Evolutionary conservation across 192 early-diverging fungal genomes (phyloP), one percentile per base, ranked within the genome.

Genomic region (Backusella tarrabulga): DNA sequence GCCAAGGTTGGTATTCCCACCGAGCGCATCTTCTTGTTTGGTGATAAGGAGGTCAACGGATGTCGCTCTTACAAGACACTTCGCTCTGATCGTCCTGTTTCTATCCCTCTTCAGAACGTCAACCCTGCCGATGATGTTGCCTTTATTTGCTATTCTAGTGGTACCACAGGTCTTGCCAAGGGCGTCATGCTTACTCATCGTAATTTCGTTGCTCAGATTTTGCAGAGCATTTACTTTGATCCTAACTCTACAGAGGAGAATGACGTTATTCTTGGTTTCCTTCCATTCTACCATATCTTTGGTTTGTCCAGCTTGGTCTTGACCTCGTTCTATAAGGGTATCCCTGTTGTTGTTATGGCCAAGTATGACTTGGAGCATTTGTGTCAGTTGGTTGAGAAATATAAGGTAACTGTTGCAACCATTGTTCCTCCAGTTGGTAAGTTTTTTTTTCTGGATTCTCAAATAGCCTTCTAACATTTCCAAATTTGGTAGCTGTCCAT

Each of bases 201-300:
- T 11, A 97, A 96, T 83, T 88, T 97, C 75, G 89, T 94, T 12
- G 85, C 71, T 5, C 71, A 72, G 17, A 72, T 72, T 6, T 72
- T 72, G 41, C 44, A 50, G 14, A 32, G 40, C 19, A 38, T 21
- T n/a, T 23, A 38, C 12, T 40, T 46, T 15, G 44, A 72, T 34
- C 40, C 40, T 12, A n/a, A 40, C 34, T 2, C 60, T 29, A 21
- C 63, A n/a, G 8, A 68, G 74, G 34, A 68, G 2, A 69, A 83
- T 34, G 21, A 83, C 69, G 40, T 69, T 42, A 80, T 56, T 63
- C 60, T 90, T 41, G 91, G 85, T 8, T 85, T 92, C 32, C 76
- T 95, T 29, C 96, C 96, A 0, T 92, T 96, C 77, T 93, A 89
- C 77, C 92, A 93, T 68, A 91, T 92, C 56, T 93, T 90, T 72